phyloP scores from a whole-genome alignment of 495 filamentous ascomycete genomes.

The Wilcoxina mikolae region DNA sequence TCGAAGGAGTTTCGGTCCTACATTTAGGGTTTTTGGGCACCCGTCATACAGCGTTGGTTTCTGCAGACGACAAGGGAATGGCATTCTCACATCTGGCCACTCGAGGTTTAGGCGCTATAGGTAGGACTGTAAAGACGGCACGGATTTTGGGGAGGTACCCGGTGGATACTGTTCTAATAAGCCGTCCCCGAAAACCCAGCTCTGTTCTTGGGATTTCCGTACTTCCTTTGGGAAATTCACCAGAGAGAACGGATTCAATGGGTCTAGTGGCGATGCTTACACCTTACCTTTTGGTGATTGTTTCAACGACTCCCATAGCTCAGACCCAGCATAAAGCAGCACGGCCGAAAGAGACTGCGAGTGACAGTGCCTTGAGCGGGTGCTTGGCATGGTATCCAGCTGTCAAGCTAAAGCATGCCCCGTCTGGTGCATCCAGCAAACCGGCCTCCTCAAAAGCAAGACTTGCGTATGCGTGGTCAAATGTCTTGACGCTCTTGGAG shows the following conservation, averaged over 20 bases:
- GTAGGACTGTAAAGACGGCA: constrained; percentile 71
- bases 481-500: constrained; percentile 81
- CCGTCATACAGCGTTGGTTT: constrained; percentile 87
- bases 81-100: constrained; percentile 95
- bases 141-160: constrained; percentile 88
- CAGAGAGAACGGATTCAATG: constrained; percentile 72
- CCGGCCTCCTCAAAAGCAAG: constrained; percentile 52
- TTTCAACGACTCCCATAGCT: constrained; percentile 88
- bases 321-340: constrained; percentile 90
- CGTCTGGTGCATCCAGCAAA: constrained; percentile 35
- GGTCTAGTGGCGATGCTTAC: constrained; percentile 92
- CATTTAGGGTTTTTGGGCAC: constrained; percentile 94
- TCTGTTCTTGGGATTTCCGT: constrained; percentile 86
- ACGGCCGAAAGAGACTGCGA: constrained; percentile 73
- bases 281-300: constrained; percentile 86
- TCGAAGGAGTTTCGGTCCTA: constrained; percentile 57
- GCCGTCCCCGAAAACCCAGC: constrained; percentile 71
- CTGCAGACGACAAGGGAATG: constrained; percentile 92
- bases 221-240: constrained; percentile 80
- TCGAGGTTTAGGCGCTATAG: constrained; percentile 71
- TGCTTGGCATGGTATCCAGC: constrained; percentile 95
- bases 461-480: constrained; percentile 97
- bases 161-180: constrained; percentile 38
- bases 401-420: constrained; percentile 70
- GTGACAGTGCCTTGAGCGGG: constrained; percentile 81